Evolutionary conservation across 2,329 filamentous ascomycete genomes (phyloP).

Genomic region (Zymoseptoria crescenta): DNA sequence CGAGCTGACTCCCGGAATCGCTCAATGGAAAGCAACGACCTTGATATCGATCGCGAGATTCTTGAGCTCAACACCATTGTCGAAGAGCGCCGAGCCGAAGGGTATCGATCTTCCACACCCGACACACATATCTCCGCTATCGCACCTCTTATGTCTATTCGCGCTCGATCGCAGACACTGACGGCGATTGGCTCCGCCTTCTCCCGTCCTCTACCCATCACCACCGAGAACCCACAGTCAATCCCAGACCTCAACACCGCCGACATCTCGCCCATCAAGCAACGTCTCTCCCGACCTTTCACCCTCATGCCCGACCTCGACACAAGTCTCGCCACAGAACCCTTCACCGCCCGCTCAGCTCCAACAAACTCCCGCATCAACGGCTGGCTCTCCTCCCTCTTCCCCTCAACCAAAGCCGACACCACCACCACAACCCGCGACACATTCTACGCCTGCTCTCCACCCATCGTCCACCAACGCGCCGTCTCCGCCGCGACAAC

Average conservation of each 20-base stretch:
- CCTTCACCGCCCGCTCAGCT: background rate
- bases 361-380: constrained; percentile 17
- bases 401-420: constrained; percentile 9
- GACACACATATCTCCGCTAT: constrained; percentile 40
- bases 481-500: constrained; percentile 16
- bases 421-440: constrained; percentile 5
- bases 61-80: constrained; percentile 44
- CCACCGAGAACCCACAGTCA: constrained; percentile 2
- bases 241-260: constrained; percentile 1
- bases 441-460: constrained; percentile 18
- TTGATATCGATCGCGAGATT: constrained; percentile 39
- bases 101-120: constrained; percentile 17
- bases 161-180: constrained; percentile 42
- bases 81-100: constrained; percentile 39
- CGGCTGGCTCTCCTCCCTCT: constrained; percentile 23
- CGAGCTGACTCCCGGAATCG: constrained; percentile 21
- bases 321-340: constrained; percentile 5
- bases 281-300: constrained; percentile 16
- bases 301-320: constrained; percentile 13
- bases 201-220: constrained; percentile 29
- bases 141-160: constrained; percentile 38
- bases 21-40: constrained; percentile 19
- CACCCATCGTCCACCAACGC: constrained; percentile 6
- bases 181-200: constrained; percentile 42
- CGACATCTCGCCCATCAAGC: constrained; percentile 13